These are phyloP conservation scores for Aurantiochytrium sp. DNA, from an alignment of 108 stramenopile genomes.

Conservation along the genomic window DNA sequence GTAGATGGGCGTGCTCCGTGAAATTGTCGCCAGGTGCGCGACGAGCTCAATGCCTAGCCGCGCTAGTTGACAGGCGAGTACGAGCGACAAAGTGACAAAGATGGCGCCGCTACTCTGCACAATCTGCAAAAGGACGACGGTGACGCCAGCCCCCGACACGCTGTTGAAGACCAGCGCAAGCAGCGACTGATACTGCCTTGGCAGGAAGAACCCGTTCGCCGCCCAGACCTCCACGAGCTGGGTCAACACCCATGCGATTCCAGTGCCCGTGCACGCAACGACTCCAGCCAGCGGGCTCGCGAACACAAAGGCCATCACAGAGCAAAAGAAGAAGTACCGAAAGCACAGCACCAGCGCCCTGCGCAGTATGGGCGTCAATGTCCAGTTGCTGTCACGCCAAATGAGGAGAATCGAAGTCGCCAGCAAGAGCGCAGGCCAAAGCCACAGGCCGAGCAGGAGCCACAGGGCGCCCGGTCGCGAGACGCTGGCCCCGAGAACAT, in stretches of 20 bases:
- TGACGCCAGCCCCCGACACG: background rate
- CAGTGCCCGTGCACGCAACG: background rate
- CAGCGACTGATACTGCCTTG: background rate
- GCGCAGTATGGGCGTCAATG: background rate
- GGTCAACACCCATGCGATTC: background rate
- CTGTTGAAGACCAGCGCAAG: background rate
- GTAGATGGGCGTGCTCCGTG: background rate
- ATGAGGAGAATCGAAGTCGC: background rate
- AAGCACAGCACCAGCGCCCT: background rate
- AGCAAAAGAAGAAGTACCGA: background rate
- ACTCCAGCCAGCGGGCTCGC: background rate
- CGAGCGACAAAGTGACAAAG: background rate
- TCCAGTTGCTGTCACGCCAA: background rate
- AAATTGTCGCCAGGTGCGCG: background rate
- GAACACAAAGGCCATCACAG: background rate
- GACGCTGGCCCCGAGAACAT: background rate
- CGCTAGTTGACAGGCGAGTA: background rate
- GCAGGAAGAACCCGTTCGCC: background rate
- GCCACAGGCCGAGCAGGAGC: background rate
- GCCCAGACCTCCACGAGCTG: background rate
- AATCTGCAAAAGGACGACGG: background rate
- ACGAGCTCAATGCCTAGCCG: background rate
- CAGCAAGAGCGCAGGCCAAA: background rate
- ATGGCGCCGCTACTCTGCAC: background rate
- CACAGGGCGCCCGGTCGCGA: background rate